Percentiles rank a stretch among this genome's conserved stretches.
These are phyloP conservation scores for Lepiota venenata DNA, from an alignment of 768 basidiomycete genomes.

Conservation along the genomic window DNA sequence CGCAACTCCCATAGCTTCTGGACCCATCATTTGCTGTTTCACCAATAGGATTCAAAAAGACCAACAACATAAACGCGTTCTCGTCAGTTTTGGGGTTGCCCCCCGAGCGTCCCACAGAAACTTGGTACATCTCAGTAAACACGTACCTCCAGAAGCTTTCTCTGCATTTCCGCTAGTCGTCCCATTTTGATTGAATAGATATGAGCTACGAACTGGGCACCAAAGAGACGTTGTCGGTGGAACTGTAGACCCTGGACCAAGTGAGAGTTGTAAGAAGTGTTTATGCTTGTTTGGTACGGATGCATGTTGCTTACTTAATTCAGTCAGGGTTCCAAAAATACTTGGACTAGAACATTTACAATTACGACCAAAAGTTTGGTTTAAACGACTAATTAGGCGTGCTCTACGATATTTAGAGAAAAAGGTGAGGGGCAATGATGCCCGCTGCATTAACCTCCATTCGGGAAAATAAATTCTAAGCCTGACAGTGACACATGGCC, in stretches of 20 bases:
- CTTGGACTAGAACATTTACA: neutral
- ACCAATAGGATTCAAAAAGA: neutral
- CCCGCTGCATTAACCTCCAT: too few species aligned
- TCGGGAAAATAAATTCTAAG: too few species aligned
- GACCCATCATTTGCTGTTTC: constrained; percentile 98
- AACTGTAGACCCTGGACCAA: neutral
- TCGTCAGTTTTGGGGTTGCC: neutral
- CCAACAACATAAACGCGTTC: neutral
- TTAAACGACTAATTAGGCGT: too few species aligned
- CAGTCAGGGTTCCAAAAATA: neutral
- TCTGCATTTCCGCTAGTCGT: constrained; percentile 94
- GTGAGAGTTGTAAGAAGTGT: neutral
- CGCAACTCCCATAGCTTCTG: constrained; percentile 96
- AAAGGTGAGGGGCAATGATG: too few species aligned
- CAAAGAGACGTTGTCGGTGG: neutral
- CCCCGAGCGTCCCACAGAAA: neutral
- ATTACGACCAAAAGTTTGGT: neutral
- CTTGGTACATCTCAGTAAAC: neutral
- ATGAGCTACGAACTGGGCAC: neutral
- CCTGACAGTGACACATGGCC: too few species aligned
- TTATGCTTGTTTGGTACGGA: constrained; percentile 16
- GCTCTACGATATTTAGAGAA: too few species aligned
- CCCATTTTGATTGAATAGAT: constrained; percentile 59
- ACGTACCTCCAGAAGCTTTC: constrained; percentile 71
- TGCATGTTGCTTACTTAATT: neutral